phyloP scores from a whole-genome alignment of 139 green algal genomes.

The Chlamydomonas incerta region DNA sequence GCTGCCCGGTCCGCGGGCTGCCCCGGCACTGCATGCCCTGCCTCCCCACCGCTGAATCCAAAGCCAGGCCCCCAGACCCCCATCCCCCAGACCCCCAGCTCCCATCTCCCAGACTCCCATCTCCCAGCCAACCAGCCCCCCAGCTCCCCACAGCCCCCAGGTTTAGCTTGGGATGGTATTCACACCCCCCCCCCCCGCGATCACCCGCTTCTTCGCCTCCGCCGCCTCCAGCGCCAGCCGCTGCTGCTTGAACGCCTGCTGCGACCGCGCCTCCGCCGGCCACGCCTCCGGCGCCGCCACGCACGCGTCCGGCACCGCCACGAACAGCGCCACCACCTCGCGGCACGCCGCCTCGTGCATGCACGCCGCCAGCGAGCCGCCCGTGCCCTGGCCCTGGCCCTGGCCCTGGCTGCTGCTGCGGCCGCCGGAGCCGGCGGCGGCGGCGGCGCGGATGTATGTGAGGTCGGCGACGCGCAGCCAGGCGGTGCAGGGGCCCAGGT shows the following conservation, averaged over 20 bases:
- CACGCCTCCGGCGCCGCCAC: conserved; percentile 56
- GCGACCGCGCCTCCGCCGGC: conserved; percentile 58
- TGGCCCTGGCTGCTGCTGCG: not conserved
- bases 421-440: not conserved
- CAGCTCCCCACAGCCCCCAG: no score
- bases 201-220: conserved; percentile 37
- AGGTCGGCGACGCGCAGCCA: conserved; percentile 79
- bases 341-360: not conserved
- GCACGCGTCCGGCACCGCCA: conserved; percentile 61
- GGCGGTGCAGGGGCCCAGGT: conserved; percentile 56
- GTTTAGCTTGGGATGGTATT: no score
- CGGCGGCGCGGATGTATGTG: conserved; percentile 58
- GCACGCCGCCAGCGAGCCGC: not conserved
- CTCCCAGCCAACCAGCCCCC: no score
- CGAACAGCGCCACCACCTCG: conserved; percentile 74
- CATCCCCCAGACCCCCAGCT: no score
- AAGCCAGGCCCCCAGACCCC: no score
- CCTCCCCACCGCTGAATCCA: no score
- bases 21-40: no score
- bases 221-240: conserved; percentile 39
- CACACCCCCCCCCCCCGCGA: no score
- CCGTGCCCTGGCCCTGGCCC: not conserved
- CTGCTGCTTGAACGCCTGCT: conserved; percentile 54
- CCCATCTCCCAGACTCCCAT: no score
- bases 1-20: no score